A percentile compares a stretch with the other conserved stretches of the same genome.
Conservation (phyloP, 345 rosid species). For the Acer yangbiense region DNA sequence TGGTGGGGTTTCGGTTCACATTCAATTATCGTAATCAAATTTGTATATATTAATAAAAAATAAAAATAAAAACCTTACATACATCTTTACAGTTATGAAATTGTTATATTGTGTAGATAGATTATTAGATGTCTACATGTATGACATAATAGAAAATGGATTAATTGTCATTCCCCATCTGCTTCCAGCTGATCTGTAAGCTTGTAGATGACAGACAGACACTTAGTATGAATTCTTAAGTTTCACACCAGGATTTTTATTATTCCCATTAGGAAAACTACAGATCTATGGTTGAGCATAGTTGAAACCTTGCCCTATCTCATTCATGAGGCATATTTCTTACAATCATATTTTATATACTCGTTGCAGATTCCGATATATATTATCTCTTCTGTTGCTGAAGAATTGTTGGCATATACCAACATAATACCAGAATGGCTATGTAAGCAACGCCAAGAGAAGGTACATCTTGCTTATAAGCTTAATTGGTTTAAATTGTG, state of each 20-base stretch:
- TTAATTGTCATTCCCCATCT: neutral
- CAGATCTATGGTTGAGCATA: neutral
- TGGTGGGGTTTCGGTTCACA: neutral
- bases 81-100: neutral
- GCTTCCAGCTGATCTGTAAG: neutral
- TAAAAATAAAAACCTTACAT: neutral
- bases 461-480: conserved; percentile 42
- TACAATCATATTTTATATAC: conserved; percentile 8
- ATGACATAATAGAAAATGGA: neutral
- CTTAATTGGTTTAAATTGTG: conserved; percentile 9
- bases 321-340: neutral
- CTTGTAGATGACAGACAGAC: neutral
- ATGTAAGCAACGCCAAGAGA: conserved; percentile 73
- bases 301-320: neutral
- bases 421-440: conserved; percentile 87
- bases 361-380: conserved; percentile 71
- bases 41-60: neutral
- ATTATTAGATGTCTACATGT: neutral
- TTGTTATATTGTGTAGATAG: neutral
- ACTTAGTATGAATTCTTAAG: neutral
- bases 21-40: neutral
- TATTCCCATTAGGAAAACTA: neutral
- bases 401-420: conserved; percentile 72
- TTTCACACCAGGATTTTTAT: neutral
- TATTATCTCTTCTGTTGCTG: conserved; percentile 73